A percentile compares a stretch with the other conserved stretches of the same genome.
These are phyloP conservation scores for Prunus padus DNA, from an alignment of 306 rosid genomes.

Conservation along the genomic window DNA sequence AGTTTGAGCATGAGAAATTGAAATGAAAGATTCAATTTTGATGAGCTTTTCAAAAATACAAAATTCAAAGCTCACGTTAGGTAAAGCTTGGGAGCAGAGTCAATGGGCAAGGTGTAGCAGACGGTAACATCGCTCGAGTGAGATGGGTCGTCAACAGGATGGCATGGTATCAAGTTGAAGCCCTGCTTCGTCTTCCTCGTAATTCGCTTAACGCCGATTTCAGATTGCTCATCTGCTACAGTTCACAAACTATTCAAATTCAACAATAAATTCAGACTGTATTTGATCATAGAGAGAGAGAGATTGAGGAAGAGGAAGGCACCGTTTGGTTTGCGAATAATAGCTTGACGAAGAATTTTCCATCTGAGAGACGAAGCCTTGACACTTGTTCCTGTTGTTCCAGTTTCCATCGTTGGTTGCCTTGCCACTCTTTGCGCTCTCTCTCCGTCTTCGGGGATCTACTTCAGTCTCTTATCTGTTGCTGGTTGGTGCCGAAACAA, in stretches of 20 bases:
- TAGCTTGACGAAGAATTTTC: conserved; percentile 74
- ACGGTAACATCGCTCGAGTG: conserved; percentile 48
- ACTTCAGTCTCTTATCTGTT: neutral
- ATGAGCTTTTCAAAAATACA: neutral
- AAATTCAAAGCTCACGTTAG: conserved; percentile 46
- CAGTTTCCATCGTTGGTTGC: conserved; percentile 24
- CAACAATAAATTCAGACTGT: conserved; percentile 1
- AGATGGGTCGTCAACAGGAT: conserved; percentile 24
- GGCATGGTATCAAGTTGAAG: conserved; percentile 73
- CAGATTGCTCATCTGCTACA: conserved; percentile 45
- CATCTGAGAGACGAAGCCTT: conserved; percentile 74
- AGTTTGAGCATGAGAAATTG: neutral
- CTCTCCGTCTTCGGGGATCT: neutral
- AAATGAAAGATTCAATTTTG: neutral
- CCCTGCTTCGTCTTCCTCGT: conserved; percentile 66
- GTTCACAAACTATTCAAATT: neutral
- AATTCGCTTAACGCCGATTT: conserved; percentile 43
- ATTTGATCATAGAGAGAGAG: neutral
- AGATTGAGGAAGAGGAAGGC: neutral
- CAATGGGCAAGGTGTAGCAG: conserved; percentile 71
- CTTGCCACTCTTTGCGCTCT: neutral
- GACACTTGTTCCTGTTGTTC: conserved; percentile 1
- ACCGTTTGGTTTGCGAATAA: conserved; percentile 40
- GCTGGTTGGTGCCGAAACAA: neutral
- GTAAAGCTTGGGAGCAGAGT: conserved; percentile 50